These are phyloP conservation scores for Russula griseocarnosa DNA, from an alignment of 768 basidiomycete genomes.

Conservation along the genomic window DNA sequence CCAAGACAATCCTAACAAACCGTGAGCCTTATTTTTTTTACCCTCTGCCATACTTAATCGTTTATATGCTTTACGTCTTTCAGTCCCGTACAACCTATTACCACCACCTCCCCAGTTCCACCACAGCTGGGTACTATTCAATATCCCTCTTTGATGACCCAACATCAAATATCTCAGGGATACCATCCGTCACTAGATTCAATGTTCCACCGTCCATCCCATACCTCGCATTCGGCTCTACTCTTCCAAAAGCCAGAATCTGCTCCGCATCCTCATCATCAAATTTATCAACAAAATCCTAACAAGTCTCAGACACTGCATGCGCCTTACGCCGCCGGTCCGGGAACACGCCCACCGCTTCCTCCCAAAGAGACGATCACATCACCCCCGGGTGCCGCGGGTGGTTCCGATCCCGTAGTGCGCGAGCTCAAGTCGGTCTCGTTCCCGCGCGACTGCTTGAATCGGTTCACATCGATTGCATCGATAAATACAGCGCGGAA, in stretches of 20 bases:
- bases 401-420: slow-evolving; percentile 34
- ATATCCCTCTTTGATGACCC: slow-evolving; percentile 74
- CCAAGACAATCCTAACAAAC: slow-evolving; percentile 27
- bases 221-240: slow-evolving; percentile 23
- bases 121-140: slow-evolving; percentile 45
- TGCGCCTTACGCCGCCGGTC: background rate
- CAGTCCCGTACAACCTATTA: slow-evolving; percentile 44
- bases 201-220: slow-evolving; percentile 49
- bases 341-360: slow-evolving; percentile 30
- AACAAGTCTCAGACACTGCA: slow-evolving; percentile 22
- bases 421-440: slow-evolving; percentile 57
- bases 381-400: slow-evolving; percentile 32
- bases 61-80: slow-evolving; percentile 5
- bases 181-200: slow-evolving; percentile 74
- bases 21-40: slow-evolving; percentile 24
- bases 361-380: slow-evolving; percentile 33
- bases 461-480: slow-evolving; percentile 73
- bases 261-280: slow-evolving; percentile 27
- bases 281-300: slow-evolving; percentile 24
- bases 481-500: slow-evolving; percentile 72
- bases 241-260: slow-evolving; percentile 26
- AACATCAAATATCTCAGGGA: slow-evolving; percentile 73
- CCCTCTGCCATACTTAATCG: background rate
- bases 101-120: slow-evolving; percentile 68
- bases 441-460: slow-evolving; percentile 70